Base-by-base conservation (phyloP, 306 rosid species). In the Gillenia trifoliata region DNA sequence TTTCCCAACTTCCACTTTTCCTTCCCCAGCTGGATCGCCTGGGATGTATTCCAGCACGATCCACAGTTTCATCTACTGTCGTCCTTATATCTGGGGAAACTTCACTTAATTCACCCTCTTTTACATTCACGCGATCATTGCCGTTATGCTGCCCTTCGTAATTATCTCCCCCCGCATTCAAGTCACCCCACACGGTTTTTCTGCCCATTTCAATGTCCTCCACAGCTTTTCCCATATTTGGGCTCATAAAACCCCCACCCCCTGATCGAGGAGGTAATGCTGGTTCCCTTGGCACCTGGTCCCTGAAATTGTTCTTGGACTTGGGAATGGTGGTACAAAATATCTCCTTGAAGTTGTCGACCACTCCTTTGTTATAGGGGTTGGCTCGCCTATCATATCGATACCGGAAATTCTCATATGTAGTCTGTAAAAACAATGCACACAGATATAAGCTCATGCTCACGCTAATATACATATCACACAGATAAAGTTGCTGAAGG, bases 1-100 rank as follows among this genome's bases (percentile, higher is more conserved):
- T 92, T 74, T 94, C 99, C 99, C 99, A 94, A 86, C 92, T 94
- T 61, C 99, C 99, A 43, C 99, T 94, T 81, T 94, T 94, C 79
- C 99, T 92, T 68, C 97, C 99, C 99, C 99, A 94, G 78, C 97
- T 92, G 59, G 96, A 88, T 79, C 96, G 86, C 74, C 97, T 71
- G 3, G 98, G 97, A 85, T 94, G 98, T 54, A 88, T 66, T 86
- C 88, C 92, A 12, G 75, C 85, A 30, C 88, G 97, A 49, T 91
- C 96, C 1, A 77, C 77, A 0, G 36, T 36, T 5, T 91, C 98
- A 43, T 92, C 98, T 7, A 87, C 97, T 0, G 90, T 86, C 4
- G 84, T 82, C 79, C 97, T 86, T 30, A 82, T 77, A 75, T 91
- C 98, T 8, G 98, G 93, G 69, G 97, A 88, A 71, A 88, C 74